Conservation (phyloP, 2,329 filamentous ascomycete species). For the Sporothrix schenckii region DNA sequence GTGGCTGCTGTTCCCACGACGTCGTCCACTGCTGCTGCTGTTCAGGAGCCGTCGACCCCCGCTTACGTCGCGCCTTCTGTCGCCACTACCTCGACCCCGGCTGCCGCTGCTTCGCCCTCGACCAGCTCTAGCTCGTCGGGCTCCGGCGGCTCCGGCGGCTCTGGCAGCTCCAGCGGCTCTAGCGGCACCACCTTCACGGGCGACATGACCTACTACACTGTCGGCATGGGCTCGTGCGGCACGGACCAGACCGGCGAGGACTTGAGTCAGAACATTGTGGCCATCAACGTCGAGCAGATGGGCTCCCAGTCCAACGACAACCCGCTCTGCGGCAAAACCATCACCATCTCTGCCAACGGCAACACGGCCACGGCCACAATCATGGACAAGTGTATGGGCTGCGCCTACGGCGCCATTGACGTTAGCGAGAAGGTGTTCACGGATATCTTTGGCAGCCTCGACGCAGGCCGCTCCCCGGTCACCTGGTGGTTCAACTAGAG, state of each 20-base stretch:
- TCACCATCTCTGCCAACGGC: conserved; percentile 63
- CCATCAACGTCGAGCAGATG: conserved; percentile 68
- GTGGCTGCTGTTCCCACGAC: conserved; percentile 31
- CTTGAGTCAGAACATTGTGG: conserved; percentile 63
- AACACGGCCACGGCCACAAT: conserved; percentile 61
- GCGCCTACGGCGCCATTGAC: conserved; percentile 60
- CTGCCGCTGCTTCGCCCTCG: conserved; percentile 37
- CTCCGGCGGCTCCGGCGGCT: conserved; percentile 37
- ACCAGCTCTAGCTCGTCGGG: conserved; percentile 35
- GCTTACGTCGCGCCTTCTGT: conserved; percentile 28
- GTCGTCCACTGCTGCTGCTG: conserved; percentile 31
- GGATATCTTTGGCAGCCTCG: conserved; percentile 51
- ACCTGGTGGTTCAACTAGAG: conserved; percentile 42
- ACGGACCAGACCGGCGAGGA: conserved; percentile 61
- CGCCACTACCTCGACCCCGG: conserved; percentile 30
- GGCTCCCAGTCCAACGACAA: conserved; percentile 66
- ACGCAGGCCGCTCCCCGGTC: conserved; percentile 42
- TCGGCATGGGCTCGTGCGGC: conserved; percentile 72
- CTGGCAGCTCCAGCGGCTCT: conserved; percentile 39
- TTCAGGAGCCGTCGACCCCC: conserved; percentile 10
- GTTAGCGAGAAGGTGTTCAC: conserved; percentile 47
- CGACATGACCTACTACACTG: conserved; percentile 73
- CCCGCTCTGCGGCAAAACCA: conserved; percentile 68
- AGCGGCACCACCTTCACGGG: conserved; percentile 52
- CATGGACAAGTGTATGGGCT: conserved; percentile 77